phyloP scores from a whole-genome alignment of 2,329 filamentous ascomycete species.

The Aspergillus intermedius region DNA sequence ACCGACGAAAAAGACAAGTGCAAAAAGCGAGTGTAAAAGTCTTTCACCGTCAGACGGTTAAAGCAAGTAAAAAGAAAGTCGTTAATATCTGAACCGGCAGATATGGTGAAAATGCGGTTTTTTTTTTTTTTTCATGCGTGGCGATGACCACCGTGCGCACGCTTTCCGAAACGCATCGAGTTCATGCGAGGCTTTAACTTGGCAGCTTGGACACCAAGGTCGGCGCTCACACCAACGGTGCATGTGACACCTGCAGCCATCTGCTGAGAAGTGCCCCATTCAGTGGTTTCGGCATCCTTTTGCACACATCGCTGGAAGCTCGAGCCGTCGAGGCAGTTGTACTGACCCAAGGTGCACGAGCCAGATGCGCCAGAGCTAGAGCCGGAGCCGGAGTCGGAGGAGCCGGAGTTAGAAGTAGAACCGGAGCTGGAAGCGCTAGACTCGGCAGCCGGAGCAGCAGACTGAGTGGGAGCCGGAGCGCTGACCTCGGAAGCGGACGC shows the following conservation, averaged over 20 bases:
- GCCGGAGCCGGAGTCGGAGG: conserved; percentile 18
- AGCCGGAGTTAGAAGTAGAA: conserved; percentile 18
- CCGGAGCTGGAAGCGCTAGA: conserved; percentile 11
- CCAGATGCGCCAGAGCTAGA: conserved; percentile 40
- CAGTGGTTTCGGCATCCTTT: conserved; percentile 41
- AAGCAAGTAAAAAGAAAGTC: conserved; percentile 9
- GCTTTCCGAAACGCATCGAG: conserved; percentile 25
- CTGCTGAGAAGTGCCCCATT: conserved; percentile 45
- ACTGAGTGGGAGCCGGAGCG: not conserved
- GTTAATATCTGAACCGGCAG: conserved; percentile 13
- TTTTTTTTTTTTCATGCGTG: conserved; percentile 16
- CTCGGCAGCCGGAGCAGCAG: not conserved
- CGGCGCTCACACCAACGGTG: conserved; percentile 28
- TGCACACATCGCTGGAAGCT: conserved; percentile 53
- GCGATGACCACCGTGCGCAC: conserved; percentile 12
- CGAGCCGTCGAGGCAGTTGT: conserved; percentile 52
- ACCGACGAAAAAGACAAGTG: not conserved
- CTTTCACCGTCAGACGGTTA: conserved; percentile 1
- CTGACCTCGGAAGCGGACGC: conserved; percentile 4
- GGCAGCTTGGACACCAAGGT: conserved; percentile 19
- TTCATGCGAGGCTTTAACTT: conserved; percentile 19
- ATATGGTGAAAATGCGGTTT: not conserved
- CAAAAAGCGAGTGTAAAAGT: conserved; percentile 10
- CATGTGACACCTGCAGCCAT: conserved; percentile 54
- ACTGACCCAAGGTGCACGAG: conserved; percentile 45